Base-by-base conservation (phyloP, 2,329 filamentous ascomycete genomes). In the Arthrinium phaeospermum region DNA sequence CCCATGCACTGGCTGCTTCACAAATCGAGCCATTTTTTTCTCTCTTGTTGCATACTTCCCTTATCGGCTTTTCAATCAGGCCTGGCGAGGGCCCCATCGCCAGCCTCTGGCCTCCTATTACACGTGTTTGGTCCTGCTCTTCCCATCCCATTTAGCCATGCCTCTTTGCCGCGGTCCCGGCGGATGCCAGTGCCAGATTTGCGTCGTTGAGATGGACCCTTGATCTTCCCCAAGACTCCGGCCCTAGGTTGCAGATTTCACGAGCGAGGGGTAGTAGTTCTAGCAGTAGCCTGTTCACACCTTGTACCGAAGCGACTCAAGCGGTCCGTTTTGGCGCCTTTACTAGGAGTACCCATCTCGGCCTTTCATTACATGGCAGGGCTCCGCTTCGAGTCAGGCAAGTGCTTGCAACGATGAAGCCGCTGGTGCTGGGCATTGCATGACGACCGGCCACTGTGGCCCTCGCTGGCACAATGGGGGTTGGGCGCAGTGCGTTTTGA, bases 221-320 rank as follows among this genome's bases (percentile, higher is more conserved):
- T 22, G 71, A 70, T 70, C 71, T 71, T 71, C 72, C 73, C 73
- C 73, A 72, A 73, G 70, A 71, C 71, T 71, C 72, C 71, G 73
- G 71, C 68, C 72, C 72, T 76, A 69, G 70, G 69, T 72, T 71
- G 71, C 74, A 64, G 57, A 64, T 64, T 64, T 64, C 57, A 64
- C 34, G 57, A 73, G 75, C 75, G 73, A 77, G 74, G 74, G 73
- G 72, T 71, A 71, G 61, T 73, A 71, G 74, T 73, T 68, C 68
- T 73, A 67, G 71, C 57, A 64, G 57, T 64, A 74, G 70, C 73
- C 74, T 72, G 67, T 76, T 70, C 46, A 71, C 57, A 64, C 57
- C 70, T 71, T 67, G 61, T 71, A 71, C 72, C 72, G 70, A 70
- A 73, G 61, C 72, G 72, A 73, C 64, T 73, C 72, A 73, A 73